Percentiles rank a stretch among this genome's conserved stretches.
Evolutionary conservation across 352 stramenopile genomes (phyloP).

Genomic region (Phytophthora parvispora): DNA sequence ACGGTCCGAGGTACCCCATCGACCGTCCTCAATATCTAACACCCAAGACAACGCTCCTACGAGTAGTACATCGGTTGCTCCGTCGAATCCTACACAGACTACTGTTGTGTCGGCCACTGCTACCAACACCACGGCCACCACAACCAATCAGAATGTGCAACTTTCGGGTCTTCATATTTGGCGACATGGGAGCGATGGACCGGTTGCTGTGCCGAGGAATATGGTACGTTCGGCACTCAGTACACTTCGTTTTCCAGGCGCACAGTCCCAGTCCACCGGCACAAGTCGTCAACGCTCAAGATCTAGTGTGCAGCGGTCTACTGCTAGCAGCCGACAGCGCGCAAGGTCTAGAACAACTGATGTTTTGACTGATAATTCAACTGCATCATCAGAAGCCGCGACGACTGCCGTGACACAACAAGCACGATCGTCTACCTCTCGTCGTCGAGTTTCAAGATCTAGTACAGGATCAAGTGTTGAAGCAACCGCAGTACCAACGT

Average conservation of each 20-base stretch:
- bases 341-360: constrained; percentile 2
- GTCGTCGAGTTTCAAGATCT: constrained; percentile 5
- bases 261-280: constrained; percentile 2
- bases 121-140: background rate
- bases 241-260: constrained; percentile 11
- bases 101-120: background rate
- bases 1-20: constrained; percentile 5
- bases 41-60: background rate
- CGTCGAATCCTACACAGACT: background rate
- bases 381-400: background rate
- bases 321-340: background rate
- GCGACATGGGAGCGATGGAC: background rate
- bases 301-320: constrained; percentile 1
- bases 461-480: background rate
- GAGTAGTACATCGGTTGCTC: background rate
- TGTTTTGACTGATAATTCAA: background rate
- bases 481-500: constrained; percentile 3
- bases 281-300: background rate
- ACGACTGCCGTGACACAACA: background rate
- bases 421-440: background rate
- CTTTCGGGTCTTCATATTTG: constrained; percentile 1
- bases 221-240: constrained; percentile 18
- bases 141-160: background rate
- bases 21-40: background rate
- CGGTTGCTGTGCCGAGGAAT: constrained; percentile 9